phyloP scores from a whole-genome alignment of 164 flowering plant genomes.

The Stephania cephalantha region DNA sequence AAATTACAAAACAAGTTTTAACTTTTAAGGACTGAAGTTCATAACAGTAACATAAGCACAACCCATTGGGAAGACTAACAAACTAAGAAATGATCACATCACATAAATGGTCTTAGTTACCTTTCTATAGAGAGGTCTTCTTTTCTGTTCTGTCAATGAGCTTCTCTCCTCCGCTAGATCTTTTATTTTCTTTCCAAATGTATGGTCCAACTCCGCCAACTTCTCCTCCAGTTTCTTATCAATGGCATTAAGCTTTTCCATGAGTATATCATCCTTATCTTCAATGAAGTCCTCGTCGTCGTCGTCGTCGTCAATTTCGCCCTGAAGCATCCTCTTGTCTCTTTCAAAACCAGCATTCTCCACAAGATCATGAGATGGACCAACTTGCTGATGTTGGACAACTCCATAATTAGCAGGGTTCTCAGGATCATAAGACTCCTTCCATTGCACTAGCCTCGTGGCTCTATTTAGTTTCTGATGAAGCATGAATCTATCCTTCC shows the following conservation, averaged over 20 bases:
- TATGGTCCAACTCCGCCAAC: constrained; percentile 69
- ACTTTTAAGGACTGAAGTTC: not conserved
- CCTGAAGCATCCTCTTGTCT: constrained; percentile 30
- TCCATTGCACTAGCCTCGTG: constrained; percentile 67
- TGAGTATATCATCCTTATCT: constrained; percentile 63
- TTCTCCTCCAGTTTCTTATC: constrained; percentile 82
- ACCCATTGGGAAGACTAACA: not conserved
- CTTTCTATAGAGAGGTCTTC: constrained; percentile 70
- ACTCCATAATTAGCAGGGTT: constrained; percentile 78
- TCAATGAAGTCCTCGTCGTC: constrained; percentile 50
- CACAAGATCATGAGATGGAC: constrained; percentile 25
- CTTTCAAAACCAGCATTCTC: constrained; percentile 38
- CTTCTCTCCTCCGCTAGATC: constrained; percentile 94
- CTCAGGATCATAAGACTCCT: constrained; percentile 78
- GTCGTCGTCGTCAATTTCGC: constrained; percentile 22
- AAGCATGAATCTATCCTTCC: constrained; percentile 57
- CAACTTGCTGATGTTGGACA: constrained; percentile 42
- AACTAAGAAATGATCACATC: not conserved
- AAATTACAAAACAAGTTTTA: not conserved
- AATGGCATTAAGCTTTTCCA: constrained; percentile 63
- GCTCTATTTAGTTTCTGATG: constrained; percentile 80
- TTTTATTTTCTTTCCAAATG: constrained; percentile 86
- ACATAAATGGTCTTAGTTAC: constrained; percentile 34
- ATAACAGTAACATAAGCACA: not conserved
- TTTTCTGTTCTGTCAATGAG: constrained; percentile 66